Base-by-base conservation (phyloP, 371 early-diverging fungal genomes). In the Apophysomyces trapeziformis region DNA sequence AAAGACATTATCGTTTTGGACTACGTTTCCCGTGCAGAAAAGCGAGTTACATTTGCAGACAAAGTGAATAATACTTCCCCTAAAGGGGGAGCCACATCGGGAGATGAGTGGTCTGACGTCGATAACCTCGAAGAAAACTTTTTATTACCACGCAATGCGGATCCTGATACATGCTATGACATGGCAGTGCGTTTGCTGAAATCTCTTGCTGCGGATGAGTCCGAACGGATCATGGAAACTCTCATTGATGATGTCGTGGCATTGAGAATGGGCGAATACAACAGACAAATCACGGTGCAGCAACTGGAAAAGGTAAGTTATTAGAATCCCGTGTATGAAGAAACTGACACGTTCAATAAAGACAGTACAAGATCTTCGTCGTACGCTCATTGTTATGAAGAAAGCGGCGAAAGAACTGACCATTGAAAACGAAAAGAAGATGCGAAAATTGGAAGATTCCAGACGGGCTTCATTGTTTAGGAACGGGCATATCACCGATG, bases 221-320 rank as follows among this genome's bases (percentile, higher is more conserved):
- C 89, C 0, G 83, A 85, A n/a, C 74, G 82, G 21, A 77, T 93
- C 58, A 61, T 89, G 26, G 89, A 89, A 68, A 71, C 85, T 59
- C 70, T 92, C 18, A 79, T 93, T 69, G 90, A 93, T 44, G 92
- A 93, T 61, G 77, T 93, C 41, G 85, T 94, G 7, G 74, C 75
- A 21, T 80, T 87, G 39, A 86, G 90, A 5, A 75, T 87, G 39
- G 74, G 82, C 36, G 83, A 87, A 12, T 79, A 85, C 61, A 82
- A 84, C n/a, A 75, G 79, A 21, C 84, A 84, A 46, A 82, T 82
- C 47, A 76, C 83, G 46, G 76, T 88, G 37, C 71, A 69, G 5
- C 79, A 85, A n/a, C 78, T 82, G 43, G 93, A 94, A 47, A 88
- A 69, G 54, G 54, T 50, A 85, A 50, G 8, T 50, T 50, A 3